A percentile compares a stretch with the other conserved stretches of the same genome.
phyloP scores from a whole-genome alignment of 768 basidiomycete genomes.

The Kwoniella heveanensis region DNA sequence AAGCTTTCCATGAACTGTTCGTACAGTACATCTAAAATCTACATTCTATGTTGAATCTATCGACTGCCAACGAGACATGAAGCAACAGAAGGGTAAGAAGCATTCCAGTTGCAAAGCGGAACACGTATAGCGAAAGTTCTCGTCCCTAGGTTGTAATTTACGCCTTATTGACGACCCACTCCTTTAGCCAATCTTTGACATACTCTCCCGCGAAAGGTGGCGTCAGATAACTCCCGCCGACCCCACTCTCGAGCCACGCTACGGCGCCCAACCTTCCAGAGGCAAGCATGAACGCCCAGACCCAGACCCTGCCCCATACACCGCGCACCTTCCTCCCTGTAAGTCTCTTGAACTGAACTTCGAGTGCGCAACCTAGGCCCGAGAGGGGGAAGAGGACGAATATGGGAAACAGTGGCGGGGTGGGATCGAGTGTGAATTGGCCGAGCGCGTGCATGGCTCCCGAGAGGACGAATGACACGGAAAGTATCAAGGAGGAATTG shows the following conservation, averaged over 20 bases:
- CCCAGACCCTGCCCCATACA: slow-evolving; percentile 44
- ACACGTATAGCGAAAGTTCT: no score
- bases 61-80: no score
- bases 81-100: no score
- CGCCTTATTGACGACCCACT: slow-evolving; percentile 8
- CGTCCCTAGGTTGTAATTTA: no score
- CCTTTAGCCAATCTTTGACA: slow-evolving; percentile 7
- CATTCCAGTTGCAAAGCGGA: no score
- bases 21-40: no score
- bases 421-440: slow-evolving; percentile 42
- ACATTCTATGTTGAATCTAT: no score
- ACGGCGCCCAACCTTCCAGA: slow-evolving; percentile 23
- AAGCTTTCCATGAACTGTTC: background rate
- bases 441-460: slow-evolving; percentile 49
- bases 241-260: slow-evolving; percentile 45
- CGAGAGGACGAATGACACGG: slow-evolving; percentile 45
- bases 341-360: slow-evolving; percentile 42
- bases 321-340: slow-evolving; percentile 49
- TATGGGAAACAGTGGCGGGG: slow-evolving; percentile 35
- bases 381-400: slow-evolving; percentile 44
- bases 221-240: slow-evolving; percentile 41
- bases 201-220: slow-evolving; percentile 14
- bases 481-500: slow-evolving; percentile 24
- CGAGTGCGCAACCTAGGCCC: slow-evolving; percentile 40
- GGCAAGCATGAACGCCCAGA: slow-evolving; percentile 35